These are phyloP conservation scores for Ulmus americana DNA, from an alignment of 331 rosid species.

Conservation along the genomic window DNA sequence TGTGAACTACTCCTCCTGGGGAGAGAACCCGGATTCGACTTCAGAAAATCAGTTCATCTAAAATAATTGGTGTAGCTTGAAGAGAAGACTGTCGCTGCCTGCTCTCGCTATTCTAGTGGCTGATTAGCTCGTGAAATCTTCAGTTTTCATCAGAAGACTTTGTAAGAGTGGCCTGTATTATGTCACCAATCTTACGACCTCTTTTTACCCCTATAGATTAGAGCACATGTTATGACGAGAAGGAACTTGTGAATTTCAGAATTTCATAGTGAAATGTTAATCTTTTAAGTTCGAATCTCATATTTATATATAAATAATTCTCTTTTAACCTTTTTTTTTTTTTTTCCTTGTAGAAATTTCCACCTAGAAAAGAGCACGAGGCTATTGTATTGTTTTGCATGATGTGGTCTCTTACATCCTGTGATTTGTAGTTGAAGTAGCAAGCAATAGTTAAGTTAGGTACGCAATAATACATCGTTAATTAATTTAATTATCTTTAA, in stretches of 20 bases:
- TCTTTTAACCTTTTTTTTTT: too few species aligned
- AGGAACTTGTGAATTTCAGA: too few species aligned
- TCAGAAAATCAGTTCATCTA: background rate
- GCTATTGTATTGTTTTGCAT: background rate
- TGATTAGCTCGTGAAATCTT: background rate
- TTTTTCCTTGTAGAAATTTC: background rate
- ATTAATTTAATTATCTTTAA: background rate
- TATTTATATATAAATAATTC: too few species aligned
- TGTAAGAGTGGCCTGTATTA: background rate
- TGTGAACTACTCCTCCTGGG: constrained; percentile 13
- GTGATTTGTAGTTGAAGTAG: background rate
- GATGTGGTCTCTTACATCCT: background rate
- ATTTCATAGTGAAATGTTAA: too few species aligned
- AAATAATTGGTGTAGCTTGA: background rate
- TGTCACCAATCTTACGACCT: background rate
- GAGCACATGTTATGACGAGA: too few species aligned
- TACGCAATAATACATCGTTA: background rate
- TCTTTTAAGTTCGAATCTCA: too few species aligned
- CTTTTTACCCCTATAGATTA: too few species aligned
- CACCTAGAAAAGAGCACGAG: background rate
- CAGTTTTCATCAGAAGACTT: background rate
- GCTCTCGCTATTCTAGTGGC: background rate
- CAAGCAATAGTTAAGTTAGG: background rate
- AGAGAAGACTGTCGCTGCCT: background rate
- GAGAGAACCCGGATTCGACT: constrained; percentile 11